A percentile compares a stretch with the other conserved stretches of the same genome.
These are phyloP conservation scores for Tuber umbilicatum DNA, from an alignment of 495 filamentous ascomycete genomes.

Conservation along the genomic window DNA sequence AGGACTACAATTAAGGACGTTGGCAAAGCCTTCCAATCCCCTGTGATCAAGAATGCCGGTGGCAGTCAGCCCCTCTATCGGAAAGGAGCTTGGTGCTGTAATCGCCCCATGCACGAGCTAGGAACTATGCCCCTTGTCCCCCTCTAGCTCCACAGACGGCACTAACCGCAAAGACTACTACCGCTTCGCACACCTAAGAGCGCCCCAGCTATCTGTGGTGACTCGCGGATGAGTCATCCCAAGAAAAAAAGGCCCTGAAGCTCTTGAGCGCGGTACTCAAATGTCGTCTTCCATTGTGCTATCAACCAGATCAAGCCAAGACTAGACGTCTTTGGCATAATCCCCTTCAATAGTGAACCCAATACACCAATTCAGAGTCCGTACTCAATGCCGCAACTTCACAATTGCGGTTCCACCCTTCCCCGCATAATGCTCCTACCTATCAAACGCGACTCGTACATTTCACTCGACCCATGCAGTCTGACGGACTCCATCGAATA, in stretches of 20 bases:
- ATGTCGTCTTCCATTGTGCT: constrained; percentile 78
- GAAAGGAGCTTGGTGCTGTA: constrained; percentile 57
- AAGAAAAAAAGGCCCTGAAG: constrained; percentile 64
- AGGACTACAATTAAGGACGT: constrained; percentile 43
- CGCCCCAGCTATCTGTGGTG: constrained; percentile 68
- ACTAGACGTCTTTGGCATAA: constrained; percentile 20
- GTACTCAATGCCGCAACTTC: constrained; percentile 38
- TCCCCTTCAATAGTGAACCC: constrained; percentile 19
- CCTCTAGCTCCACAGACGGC: constrained; percentile 55
- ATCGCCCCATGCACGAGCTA: constrained; percentile 95
- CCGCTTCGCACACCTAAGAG: constrained; percentile 78
- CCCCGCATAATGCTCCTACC: too few relatives aligned
- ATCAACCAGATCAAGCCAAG: constrained; percentile 42
- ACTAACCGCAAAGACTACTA: constrained; percentile 80
- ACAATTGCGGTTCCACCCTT: too few relatives aligned
- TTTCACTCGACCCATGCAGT: too few relatives aligned
- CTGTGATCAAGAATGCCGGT: constrained; percentile 44
- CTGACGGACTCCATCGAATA: too few relatives aligned
- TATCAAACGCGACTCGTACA: too few relatives aligned
- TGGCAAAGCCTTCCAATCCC: constrained; percentile 44
- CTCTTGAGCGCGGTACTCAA: constrained; percentile 66
- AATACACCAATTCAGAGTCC: constrained; percentile 22
- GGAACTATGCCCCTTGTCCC: constrained; percentile 74
- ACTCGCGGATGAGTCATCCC: constrained; percentile 56
- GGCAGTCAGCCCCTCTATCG: constrained; percentile 47